Base-by-base conservation (phyloP, 768 basidiomycete species). In the Ramaria sp. region DNA sequence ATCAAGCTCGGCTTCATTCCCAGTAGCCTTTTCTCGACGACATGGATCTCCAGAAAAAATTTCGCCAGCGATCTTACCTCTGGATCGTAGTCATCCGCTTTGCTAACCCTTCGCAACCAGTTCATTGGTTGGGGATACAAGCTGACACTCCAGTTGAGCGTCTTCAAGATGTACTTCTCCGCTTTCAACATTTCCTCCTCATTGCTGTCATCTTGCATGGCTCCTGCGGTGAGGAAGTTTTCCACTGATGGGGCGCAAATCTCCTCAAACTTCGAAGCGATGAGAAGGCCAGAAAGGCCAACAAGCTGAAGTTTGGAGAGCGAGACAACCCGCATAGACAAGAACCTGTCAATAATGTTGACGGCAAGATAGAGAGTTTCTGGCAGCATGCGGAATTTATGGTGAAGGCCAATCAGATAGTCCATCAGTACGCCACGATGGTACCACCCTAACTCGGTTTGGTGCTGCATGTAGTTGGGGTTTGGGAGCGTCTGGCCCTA, bases 331-430 rank as follows among this genome's bases (percentile, higher is more conserved):
- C 91, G 86, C 2, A 72, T 70, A 39, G 79, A 79, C 31, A 83
- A 75, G 73, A 84, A 82, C 48, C 82, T 79, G 67, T 84, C 82
- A 65, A 83, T 76, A 65, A 96, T 82, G 74, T 96, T 94, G 62
- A 84, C 75, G 64, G 83, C 83, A 58, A 95, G 80, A 74, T 94
- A 95, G 56, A 96, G 81, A 0, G 94, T 94, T 70, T 97, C 93
- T 15, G 89, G 88, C 10, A 89, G 75, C 31, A 96, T 77, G 55
- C 82, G 81, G 76, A 93, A 94, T 61, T 85, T 85, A 51, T 78
- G 78, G 67, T 96, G 94, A 15, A 94, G 85, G 70, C 93, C 89
- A 61, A 96, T 82, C 59, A 97, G 76, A 92, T 92, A 96, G 75
- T 95, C 93, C 61, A 88, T 82, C 17, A 97, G 81, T 51, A 93